Base-by-base conservation (phyloP, 1,284 basidiomycete genomes). In the Hypsizygus ulmarius region DNA sequence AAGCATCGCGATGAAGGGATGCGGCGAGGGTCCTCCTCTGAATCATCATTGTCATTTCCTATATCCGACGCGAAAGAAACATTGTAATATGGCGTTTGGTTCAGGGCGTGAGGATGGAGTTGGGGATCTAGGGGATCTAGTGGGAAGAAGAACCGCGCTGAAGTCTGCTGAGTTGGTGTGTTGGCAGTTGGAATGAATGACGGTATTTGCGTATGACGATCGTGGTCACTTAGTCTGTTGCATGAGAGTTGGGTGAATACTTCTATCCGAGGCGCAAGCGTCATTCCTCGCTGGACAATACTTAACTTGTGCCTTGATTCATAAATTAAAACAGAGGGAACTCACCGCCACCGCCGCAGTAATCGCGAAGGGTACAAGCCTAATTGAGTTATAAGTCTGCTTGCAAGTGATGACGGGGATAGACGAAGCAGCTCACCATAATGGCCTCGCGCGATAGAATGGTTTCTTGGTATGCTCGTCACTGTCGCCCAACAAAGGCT, bases 191-290 rank as follows among this genome's bases (percentile, higher is more conserved):
- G 41, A 56, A 43, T 49, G 34, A 41, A 19, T 47, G 27, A 29
- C 41, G 55, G 53, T 44, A 15, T 41, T 25, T 43, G 47, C 30
- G 64, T 61, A 47, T 64, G 60, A 52, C 73, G 71, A 44, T 68
- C 65, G 35, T 73, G 64, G 43, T 63, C 65, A 38, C 80, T 74
- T 34, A 85, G 59, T 14, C 70, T 69, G 52, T 78, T 74, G 67
- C 87, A 90, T 2, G 87, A 79, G 33, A 90, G 70, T 56, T 87
- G 81, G n/a, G 84, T 88, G 67, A 79, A 87, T 28, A 90, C 80
- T 67, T 89, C 82, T 14, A 90, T 79, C 42, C 87, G 78, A 34
- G 87, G 82, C 7, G 86, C 86, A 36, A 87, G 65, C 5, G 87
- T 89, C 83, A 90, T 88, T 45, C 84, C 85, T 38, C 85, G 83